phyloP scores from a whole-genome alignment of 2,329 filamentous ascomycete genomes.

The Diaporthe citrichinensis region DNA sequence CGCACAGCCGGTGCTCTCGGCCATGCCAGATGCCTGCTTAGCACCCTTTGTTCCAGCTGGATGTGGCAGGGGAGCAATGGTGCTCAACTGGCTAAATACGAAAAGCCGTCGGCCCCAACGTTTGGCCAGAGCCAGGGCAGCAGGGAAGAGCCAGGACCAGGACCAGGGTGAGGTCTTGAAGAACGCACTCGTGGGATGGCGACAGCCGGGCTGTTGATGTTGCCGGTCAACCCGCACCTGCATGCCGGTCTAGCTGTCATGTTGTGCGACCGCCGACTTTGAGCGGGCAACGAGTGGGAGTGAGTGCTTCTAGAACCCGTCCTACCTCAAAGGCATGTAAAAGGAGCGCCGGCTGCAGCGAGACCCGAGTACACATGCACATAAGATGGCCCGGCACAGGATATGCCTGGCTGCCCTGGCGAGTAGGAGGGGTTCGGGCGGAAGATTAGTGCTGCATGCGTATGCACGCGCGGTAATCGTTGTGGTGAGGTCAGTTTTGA shows the following conservation, averaged over 20 bases:
- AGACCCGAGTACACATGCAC: constrained; percentile 3
- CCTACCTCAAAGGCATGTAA: neutral
- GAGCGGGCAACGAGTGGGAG: neutral
- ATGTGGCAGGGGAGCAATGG: neutral
- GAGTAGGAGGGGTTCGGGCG: neutral
- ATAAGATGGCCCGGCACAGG: neutral
- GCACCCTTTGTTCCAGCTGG: neutral
- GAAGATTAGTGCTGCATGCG: neutral
- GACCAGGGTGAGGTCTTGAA: neutral
- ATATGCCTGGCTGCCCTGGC: neutral
- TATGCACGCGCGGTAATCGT: neutral
- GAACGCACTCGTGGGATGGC: neutral
- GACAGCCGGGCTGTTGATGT: constrained; percentile 7
- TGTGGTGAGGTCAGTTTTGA: neutral
- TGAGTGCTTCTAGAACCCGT: neutral
- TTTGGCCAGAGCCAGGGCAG: neutral
- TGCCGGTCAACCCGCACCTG: neutral
- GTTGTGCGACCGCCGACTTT: neutral
- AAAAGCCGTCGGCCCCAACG: neutral
- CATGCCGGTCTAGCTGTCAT: neutral
- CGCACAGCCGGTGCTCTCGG: constrained; percentile 5
- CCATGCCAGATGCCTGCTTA: constrained; percentile 9
- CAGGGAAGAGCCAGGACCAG: neutral
- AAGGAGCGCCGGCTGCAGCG: constrained; percentile 1
- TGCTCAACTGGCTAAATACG: constrained; percentile 6